Evolutionary conservation across 345 rosid species (phyloP).

Genomic region (Limnanthes douglasii): DNA sequence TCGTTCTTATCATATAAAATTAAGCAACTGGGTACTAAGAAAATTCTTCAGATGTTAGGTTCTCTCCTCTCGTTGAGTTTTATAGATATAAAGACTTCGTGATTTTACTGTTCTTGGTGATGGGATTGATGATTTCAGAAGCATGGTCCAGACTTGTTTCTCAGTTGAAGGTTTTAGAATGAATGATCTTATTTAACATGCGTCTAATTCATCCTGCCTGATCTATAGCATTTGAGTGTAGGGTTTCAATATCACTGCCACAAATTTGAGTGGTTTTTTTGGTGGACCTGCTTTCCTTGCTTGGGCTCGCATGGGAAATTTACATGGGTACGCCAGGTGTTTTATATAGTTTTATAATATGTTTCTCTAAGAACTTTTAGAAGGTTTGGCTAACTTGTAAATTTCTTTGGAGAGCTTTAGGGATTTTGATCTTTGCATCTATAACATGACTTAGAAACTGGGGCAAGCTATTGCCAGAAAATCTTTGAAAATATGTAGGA

Average conservation of each 20-base stretch:
- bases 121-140: too few species aligned
- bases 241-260: slow-evolving; percentile 56
- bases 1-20: too few species aligned
- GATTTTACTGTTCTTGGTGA: too few species aligned
- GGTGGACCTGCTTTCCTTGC: slow-evolving; percentile 99
- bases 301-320: slow-evolving; percentile 99
- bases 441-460: too few species aligned
- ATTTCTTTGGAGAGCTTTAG: not conserved
- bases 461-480: too few species aligned
- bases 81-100: too few species aligned
- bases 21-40: too few species aligned
- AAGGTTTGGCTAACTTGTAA: too few species aligned
- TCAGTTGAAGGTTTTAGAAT: not conserved
- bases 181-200: not conserved
- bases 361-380: too few species aligned
- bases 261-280: slow-evolving; percentile 68
- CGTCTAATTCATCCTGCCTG: not conserved
- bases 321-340: slow-evolving; percentile 48
- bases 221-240: slow-evolving; percentile 15
- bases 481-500: too few species aligned
- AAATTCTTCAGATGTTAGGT: too few species aligned
- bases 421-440: not conserved
- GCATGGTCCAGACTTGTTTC: too few species aligned
- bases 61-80: not conserved
- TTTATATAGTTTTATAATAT: slow-evolving; percentile 1